Percentiles rank a stretch among this genome's conserved stretches.
Evolutionary conservation across 768 basidiomycete species (phyloP).

Genomic region (Lactarius vividus): DNA sequence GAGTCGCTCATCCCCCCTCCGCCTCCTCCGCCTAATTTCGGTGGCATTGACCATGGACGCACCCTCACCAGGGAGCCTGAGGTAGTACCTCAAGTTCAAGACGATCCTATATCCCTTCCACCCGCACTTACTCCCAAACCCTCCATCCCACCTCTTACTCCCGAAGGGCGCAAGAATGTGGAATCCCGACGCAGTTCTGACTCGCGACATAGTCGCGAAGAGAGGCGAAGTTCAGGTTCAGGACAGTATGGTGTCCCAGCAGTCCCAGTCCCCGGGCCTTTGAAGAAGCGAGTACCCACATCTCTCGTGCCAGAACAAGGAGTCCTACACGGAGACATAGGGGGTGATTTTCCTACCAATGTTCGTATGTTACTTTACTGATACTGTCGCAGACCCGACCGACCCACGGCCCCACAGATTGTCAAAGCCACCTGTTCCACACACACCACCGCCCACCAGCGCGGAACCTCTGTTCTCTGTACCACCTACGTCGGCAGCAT

Average conservation of each 20-base stretch:
- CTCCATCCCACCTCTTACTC: constrained; percentile 11
- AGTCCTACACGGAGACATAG: constrained; percentile 31
- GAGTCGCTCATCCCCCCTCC: constrained; percentile 2
- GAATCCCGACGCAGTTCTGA: constrained; percentile 23
- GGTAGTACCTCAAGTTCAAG: constrained; percentile 1
- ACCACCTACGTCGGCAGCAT: constrained; percentile 7
- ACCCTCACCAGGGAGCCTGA: constrained; percentile 17
- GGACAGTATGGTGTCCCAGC: constrained; percentile 6
- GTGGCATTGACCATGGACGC: constrained; percentile 15
- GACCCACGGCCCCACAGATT: constrained; percentile 62
- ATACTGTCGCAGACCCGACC: constrained; percentile 53
- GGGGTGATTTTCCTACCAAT: constrained; percentile 40
- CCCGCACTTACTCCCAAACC: constrained; percentile 2
- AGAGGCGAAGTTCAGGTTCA: constrained; percentile 11
- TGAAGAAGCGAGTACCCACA: constrained; percentile 17
- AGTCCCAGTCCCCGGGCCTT: constrained; percentile 3
- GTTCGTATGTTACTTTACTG: constrained; percentile 12
- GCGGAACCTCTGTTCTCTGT: constrained; percentile 10
- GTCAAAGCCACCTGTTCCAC: constrained; percentile 34
- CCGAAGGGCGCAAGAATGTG: constrained; percentile 15
- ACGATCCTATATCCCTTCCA: constrained; percentile 1
- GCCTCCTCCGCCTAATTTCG: constrained; percentile 3
- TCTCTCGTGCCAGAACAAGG: constrained; percentile 23
- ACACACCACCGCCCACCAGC: background rate
- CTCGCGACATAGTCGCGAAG: constrained; percentile 10